Conservation (phyloP, 495 filamentous ascomycete genomes). For the Cenococcum geophilum region DNA sequence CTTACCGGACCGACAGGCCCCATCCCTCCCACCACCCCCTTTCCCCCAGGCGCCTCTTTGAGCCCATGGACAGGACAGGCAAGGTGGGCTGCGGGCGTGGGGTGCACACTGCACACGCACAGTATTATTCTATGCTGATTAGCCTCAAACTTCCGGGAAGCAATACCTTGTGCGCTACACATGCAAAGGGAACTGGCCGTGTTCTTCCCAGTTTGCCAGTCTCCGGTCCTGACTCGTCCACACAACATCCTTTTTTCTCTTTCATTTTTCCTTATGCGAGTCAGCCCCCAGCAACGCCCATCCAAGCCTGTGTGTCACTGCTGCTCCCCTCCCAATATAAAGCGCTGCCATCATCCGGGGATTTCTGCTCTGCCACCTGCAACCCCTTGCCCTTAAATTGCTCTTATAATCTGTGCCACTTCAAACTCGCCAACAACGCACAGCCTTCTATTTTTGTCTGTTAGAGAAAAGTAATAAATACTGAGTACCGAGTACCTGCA, state of each 20-base stretch:
- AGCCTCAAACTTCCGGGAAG: slow-evolving; percentile 17
- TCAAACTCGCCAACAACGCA: no score
- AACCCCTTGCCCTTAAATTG: no score
- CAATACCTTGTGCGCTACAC: slow-evolving; percentile 1
- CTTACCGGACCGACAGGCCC: not conserved
- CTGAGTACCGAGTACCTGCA: no score
- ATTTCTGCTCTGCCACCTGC: no score
- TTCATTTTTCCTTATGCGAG: slow-evolving; percentile 2
- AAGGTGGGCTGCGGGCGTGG: slow-evolving; percentile 23
- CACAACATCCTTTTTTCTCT: not conserved
- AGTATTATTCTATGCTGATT: slow-evolving; percentile 7
- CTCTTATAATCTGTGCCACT: no score
- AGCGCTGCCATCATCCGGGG: no score
- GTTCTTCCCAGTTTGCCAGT: not conserved
- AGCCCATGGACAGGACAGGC: no score
- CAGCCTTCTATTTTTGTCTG: no score
- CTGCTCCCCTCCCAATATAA: no score
- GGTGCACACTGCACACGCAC: slow-evolving; percentile 14
- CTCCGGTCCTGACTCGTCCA: not conserved
- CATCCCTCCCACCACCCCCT: not conserved
- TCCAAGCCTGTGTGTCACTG: not conserved
- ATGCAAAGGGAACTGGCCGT: slow-evolving; percentile 10
- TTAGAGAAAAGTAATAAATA: no score
- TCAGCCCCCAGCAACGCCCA: not conserved
- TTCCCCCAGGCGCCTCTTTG: no score